Evolutionary conservation across 108 stramenopile species (phyloP), one percentile per base, ranked within the genome.

Genomic region (Epithemia pelagica): DNA sequence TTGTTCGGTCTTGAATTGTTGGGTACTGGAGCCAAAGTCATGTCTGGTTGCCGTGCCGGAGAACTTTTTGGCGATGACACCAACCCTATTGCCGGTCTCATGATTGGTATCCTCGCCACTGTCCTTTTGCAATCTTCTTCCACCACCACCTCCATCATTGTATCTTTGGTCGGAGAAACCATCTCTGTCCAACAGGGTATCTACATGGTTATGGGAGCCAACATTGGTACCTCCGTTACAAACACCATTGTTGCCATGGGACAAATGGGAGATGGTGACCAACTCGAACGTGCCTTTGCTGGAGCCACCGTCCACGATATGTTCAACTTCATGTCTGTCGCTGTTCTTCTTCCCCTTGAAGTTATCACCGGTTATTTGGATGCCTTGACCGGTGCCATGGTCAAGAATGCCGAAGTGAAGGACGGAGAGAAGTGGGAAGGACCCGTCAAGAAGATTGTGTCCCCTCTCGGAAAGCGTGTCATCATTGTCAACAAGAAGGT

Each of bases 121-220:
- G 88, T 79, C 29, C 70, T 90, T 31, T 46, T 90, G 5, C 88
- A 90, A 68, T 81, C 79, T 58, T 87, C 85, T 10, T 74, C 78
- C 61, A 85, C 88, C 10, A 84, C 88, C 62, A 90, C 88, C 26
- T 85, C 85, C 24, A 90, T 90, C 62, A 77, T 90, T 64, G 88
- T 90, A 29, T 66, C 81, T 29, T 69, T 86, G 51, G 88, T 86
- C 29, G n/a, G n/a, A n/a, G n/a, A n/a, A n/a, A n/a, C n/a, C n/a
- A n/a, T n/a, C n/a, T n/a, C n/a, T n/a, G n/a, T n/a, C n/a, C n/a
- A n/a, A n/a, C n/a, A n/a, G n/a, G n/a, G n/a, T n/a, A n/a, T n/a
- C n/a, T n/a, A n/a, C n/a, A n/a, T n/a, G n/a, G n/a, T n/a, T n/a
- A n/a, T n/a, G n/a, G n/a, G n/a, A n/a, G n/a, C n/a, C n/a, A n/a